Conservation (phyloP, 1,139 yeast genomes). For the Suhomyces kunorum region DNA sequence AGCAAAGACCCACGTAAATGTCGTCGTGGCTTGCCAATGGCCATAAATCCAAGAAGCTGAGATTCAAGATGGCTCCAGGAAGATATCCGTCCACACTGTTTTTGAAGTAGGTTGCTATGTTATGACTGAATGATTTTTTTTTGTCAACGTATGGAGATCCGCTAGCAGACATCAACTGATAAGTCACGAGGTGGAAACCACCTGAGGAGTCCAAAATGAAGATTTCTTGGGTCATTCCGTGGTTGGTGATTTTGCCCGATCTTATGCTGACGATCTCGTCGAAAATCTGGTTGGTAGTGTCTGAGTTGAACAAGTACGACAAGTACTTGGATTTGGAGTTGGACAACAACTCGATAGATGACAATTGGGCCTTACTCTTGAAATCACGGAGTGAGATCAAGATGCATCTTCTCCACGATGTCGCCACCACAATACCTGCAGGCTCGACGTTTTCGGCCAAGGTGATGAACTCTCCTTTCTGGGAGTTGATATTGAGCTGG, state of each 20-base stretch:
- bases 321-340: slow-evolving; percentile 23
- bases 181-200: slow-evolving; percentile 34
- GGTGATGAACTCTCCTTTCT: slow-evolving; percentile 57
- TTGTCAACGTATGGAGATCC: slow-evolving; percentile 33
- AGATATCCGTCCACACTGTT: slow-evolving; percentile 41
- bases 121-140: slow-evolving; percentile 31
- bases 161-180: slow-evolving; percentile 34
- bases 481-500: slow-evolving; percentile 36
- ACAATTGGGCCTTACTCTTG: slow-evolving; percentile 60
- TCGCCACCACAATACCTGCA: slow-evolving; percentile 70
- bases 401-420: slow-evolving; percentile 68
- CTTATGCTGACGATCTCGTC: slow-evolving; percentile 62
- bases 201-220: slow-evolving; percentile 51
- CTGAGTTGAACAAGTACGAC: slow-evolving; percentile 27
- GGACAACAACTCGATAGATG: slow-evolving; percentile 35
- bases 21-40: slow-evolving; percentile 35
- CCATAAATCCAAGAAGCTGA: slow-evolving; percentile 58
- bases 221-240: slow-evolving; percentile 48
- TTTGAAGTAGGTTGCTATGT: slow-evolving; percentile 33
- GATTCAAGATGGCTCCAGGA: slow-evolving; percentile 34
- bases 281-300: slow-evolving; percentile 26
- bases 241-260: slow-evolving; percentile 53
- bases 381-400: slow-evolving; percentile 66
- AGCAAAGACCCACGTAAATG: slow-evolving; percentile 51
- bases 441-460: slow-evolving; percentile 68